Evolutionary conservation across 139 green algal genomes (phyloP), one percentile per base, ranked within the genome.

Genomic region (Picochlorum costavermella): DNA sequence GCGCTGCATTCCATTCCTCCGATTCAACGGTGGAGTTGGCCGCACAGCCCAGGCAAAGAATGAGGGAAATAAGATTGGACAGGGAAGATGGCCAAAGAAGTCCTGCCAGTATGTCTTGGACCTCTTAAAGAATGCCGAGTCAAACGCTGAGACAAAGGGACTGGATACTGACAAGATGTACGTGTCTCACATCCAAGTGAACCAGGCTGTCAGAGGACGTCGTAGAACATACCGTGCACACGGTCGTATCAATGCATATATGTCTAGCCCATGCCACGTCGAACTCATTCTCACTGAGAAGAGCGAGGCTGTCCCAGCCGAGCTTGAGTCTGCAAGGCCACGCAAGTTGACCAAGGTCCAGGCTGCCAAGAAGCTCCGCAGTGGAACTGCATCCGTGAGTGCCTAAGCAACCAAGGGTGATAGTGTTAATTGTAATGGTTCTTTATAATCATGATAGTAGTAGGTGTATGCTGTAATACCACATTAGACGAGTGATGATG

Each of bases 111-210:
- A 97, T 77, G 75, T 99, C 59, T 83, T 98, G 30, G 83, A 83
- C 60, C 82, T 99, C 63, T 81, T 99, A n/a, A 96, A 92, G 76
- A 99, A 99, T 64, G 94, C 94, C 14, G 92, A 97, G 83, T 89
- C 78, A 77, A 99, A 99, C 70, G 94, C 94, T 40, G 94, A 98
- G 84, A 65, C 87, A 23, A 99, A 99, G 88, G 93, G 92, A 45
- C 82, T 99, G 37, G 94, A 99, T 69, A 77, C 87, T 23, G 92
- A 98, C 56, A 81, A 72, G 46, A 79, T 98, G 65, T 80, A 79
- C 70, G 84, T 99, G 56, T 83, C 74, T 31, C 92, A 98, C 86
- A 93, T 99, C 70, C 90, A 98, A 82, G 92, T 97, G 45, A 97
- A 99, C 80, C 74, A 90, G 73, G 94, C 94, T 31, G 87, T 92